These are phyloP conservation scores for Colletotrichum trifolii DNA, from an alignment of 2,329 filamentous ascomycete genomes.

Conservation along the genomic window DNA sequence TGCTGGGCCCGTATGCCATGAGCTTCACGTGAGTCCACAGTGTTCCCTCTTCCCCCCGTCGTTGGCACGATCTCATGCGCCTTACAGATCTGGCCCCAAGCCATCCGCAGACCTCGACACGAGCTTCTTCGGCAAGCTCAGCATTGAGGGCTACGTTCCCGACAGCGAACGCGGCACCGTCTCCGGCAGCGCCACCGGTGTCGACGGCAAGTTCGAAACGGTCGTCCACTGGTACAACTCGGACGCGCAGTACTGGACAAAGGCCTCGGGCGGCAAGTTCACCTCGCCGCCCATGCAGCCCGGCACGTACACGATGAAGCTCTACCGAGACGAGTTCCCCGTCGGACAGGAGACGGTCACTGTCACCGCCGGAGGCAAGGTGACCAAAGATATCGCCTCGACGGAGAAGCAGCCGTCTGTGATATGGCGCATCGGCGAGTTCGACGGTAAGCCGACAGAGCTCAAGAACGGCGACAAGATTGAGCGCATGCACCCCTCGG, in stretches of 20 bases:
- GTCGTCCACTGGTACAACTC: conserved; percentile 69
- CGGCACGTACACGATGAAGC: conserved; percentile 68
- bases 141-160: conserved; percentile 63
- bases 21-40: conserved; percentile 54
- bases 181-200: conserved; percentile 63
- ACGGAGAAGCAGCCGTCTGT: conserved; percentile 52
- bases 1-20: conserved; percentile 70
- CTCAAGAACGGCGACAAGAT: conserved; percentile 70
- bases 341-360: conserved; percentile 58
- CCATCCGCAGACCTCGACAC: conserved; percentile 57
- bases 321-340: conserved; percentile 66
- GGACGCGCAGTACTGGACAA: conserved; percentile 68
- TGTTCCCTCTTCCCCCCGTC: background rate
- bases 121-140: conserved; percentile 65
- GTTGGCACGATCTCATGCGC: background rate
- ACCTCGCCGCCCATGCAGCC: conserved; percentile 69
- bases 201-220: conserved; percentile 56
- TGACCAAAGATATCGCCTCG: conserved; percentile 59
- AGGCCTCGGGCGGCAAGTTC: conserved; percentile 59
- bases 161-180: conserved; percentile 62
- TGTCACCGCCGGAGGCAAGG: conserved; percentile 58
- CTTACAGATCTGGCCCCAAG: conserved; percentile 56
- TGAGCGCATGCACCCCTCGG: conserved; percentile 67
- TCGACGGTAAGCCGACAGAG: conserved; percentile 66
- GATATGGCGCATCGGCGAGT: conserved; percentile 66